Percentiles rank a stretch among this genome's conserved stretches.
These are phyloP conservation scores for Epithemia pelagica DNA, from an alignment of 108 stramenopile species.

Conservation along the genomic window DNA sequence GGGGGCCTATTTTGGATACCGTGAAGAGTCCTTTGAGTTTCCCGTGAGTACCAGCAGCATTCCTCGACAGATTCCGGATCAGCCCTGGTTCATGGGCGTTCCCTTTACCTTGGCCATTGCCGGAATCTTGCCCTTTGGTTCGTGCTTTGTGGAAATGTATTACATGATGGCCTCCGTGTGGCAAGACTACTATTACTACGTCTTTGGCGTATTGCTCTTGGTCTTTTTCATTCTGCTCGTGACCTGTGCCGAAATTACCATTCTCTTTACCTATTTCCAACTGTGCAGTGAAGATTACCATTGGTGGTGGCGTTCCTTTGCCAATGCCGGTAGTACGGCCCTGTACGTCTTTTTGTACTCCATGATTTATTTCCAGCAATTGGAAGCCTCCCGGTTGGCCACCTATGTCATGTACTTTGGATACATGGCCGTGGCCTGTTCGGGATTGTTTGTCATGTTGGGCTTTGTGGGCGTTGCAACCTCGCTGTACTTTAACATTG, in stretches of 20 bases:
- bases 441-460: constrained; percentile 91
- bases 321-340: constrained; percentile 85
- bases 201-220: constrained; percentile 96
- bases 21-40: constrained; percentile 89
- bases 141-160: constrained; percentile 96
- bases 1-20: constrained; percentile 97
- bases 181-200: constrained; percentile 97
- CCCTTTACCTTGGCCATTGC: constrained; percentile 84
- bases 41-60: constrained; percentile 89
- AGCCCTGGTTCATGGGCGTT: constrained; percentile 88
- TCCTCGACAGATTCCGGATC: constrained; percentile 91
- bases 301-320: constrained; percentile 99
- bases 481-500: constrained; percentile 92
- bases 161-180: constrained; percentile 95
- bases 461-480: constrained; percentile 89
- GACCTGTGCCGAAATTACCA: constrained; percentile 95
- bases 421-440: constrained; percentile 91
- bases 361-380: constrained; percentile 86
- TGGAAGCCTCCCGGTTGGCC: constrained; percentile 81
- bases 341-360: constrained; percentile 95
- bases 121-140: constrained; percentile 97
- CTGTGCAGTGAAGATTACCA: constrained; percentile 97
- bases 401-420: constrained; percentile 97
- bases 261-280: constrained; percentile 98
- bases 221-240: constrained; percentile 92